phyloP scores from a whole-genome alignment of 768 basidiomycete genomes.

The Pisolithus tinctorius region DNA sequence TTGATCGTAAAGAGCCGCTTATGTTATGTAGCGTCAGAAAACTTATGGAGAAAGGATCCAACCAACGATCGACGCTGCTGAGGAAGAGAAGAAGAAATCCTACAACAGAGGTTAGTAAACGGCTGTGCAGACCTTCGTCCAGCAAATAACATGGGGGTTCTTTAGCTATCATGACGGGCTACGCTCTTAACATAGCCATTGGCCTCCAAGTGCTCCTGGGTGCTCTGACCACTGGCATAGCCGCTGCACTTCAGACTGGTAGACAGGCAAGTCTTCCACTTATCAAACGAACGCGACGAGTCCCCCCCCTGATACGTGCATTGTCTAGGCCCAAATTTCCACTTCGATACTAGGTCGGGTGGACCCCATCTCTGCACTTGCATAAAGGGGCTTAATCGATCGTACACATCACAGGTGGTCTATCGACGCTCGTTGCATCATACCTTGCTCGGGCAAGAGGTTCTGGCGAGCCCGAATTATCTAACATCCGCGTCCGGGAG shows the following conservation, averaged over 20 bases:
- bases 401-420: conserved; percentile 38
- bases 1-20: neutral
- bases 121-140: neutral
- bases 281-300: accelerated
- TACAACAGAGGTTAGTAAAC: conserved; percentile 33
- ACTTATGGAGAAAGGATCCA: conserved; percentile 47
- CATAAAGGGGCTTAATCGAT: neutral
- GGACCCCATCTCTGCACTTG: neutral
- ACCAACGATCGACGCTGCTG: conserved; percentile 47
- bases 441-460: conserved; percentile 67
- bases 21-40: conserved; percentile 17
- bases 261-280: conserved; percentile 29
- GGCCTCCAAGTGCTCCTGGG: conserved; percentile 58
- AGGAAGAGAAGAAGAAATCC: conserved; percentile 39
- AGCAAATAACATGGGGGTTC: conserved; percentile 6
- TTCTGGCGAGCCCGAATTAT: conserved; percentile 65
- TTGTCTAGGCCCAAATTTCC: conserved; percentile 29
- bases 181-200: conserved; percentile 44
- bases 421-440: conserved; percentile 62
- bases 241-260: conserved; percentile 39
- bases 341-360: conserved; percentile 34
- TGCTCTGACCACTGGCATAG: conserved; percentile 59
- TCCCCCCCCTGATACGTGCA: neutral
- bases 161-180: conserved; percentile 26
- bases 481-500: conserved; percentile 47